Evolutionary conservation across 2,329 filamentous ascomycete species (phyloP).

Genomic region (Phialocephala sp.): DNA sequence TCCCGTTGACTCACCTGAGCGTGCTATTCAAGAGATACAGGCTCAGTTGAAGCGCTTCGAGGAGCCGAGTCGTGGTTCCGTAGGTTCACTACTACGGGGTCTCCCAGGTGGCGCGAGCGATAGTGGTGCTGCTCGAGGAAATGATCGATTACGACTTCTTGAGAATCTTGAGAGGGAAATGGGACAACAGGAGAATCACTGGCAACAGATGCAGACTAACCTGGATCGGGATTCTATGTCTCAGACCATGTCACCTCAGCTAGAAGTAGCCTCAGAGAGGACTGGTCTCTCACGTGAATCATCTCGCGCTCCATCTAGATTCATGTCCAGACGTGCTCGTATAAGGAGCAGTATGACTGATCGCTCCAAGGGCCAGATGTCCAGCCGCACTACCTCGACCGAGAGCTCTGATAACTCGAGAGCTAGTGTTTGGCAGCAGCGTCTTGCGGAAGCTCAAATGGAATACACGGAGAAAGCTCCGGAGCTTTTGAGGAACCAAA

Average conservation of each 20-base stretch:
- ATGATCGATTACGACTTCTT: slow-evolving; percentile 48
- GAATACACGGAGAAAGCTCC: slow-evolving; percentile 52
- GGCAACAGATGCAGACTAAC: slow-evolving; percentile 62
- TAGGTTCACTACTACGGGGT: slow-evolving; percentile 36
- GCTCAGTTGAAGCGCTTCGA: slow-evolving; percentile 42
- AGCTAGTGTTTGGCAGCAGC: slow-evolving; percentile 51
- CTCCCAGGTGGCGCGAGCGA: slow-evolving; percentile 29
- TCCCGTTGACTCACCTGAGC: slow-evolving; percentile 38
- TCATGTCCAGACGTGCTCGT: slow-evolving; percentile 47
- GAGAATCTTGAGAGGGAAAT: slow-evolving; percentile 67
- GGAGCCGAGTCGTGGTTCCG: slow-evolving; percentile 37
- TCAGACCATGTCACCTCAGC: slow-evolving; percentile 32
- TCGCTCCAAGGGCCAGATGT: slow-evolving; percentile 37
- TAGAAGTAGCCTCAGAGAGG: slow-evolving; percentile 24
- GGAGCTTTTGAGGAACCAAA: slow-evolving; percentile 46
- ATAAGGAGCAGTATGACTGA: slow-evolving; percentile 43
- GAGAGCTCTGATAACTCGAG: slow-evolving; percentile 44
- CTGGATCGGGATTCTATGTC: slow-evolving; percentile 47
- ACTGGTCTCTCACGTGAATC: slow-evolving; percentile 30
- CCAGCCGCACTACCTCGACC: slow-evolving; percentile 40
- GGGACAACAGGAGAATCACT: slow-evolving; percentile 63
- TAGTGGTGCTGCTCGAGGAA: slow-evolving; percentile 20
- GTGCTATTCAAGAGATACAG: slow-evolving; percentile 41
- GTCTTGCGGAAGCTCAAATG: slow-evolving; percentile 52
- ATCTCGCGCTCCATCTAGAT: slow-evolving; percentile 47